Conservation (phyloP, 2,329 filamentous ascomycete genomes). For the Colletotrichum somersetense region DNA sequence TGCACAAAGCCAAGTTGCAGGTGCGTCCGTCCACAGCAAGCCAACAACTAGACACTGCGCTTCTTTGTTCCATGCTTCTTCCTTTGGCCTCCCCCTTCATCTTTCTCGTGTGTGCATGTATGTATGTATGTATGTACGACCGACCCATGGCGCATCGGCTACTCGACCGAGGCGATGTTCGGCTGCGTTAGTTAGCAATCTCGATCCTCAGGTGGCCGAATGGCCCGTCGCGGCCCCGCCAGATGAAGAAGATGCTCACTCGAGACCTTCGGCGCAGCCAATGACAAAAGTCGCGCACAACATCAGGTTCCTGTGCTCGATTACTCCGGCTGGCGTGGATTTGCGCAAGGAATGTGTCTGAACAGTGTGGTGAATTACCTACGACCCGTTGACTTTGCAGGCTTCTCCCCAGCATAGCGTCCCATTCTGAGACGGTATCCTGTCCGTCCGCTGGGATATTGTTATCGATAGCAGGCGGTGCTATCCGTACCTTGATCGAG, state of each 20-base stretch:
- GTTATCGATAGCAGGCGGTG: conserved; percentile 32
- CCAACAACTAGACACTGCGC: neutral
- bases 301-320: neutral
- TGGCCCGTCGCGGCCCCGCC: conserved; percentile 7
- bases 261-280: conserved; percentile 17
- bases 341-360: conserved; percentile 19
- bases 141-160: too few species aligned
- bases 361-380: conserved; percentile 5
- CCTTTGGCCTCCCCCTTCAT: neutral
- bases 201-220: conserved; percentile 31
- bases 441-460: conserved; percentile 21
- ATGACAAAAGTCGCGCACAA: conserved; percentile 17
- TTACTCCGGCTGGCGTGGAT: conserved; percentile 1
- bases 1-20: neutral
- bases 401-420: conserved; percentile 28
- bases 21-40: neutral
- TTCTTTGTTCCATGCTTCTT: conserved; percentile 12
- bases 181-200: conserved; percentile 12
- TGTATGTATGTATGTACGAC: too few species aligned
- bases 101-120: neutral
- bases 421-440: conserved; percentile 31
- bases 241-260: conserved; percentile 13
- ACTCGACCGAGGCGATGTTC: neutral
- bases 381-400: conserved; percentile 14
- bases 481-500: conserved; percentile 23